Percentiles rank a stretch among this genome's conserved stretches.
Conservation (phyloP, 2,329 filamentous ascomycete genomes). For the Incumbomyces lentus region DNA sequence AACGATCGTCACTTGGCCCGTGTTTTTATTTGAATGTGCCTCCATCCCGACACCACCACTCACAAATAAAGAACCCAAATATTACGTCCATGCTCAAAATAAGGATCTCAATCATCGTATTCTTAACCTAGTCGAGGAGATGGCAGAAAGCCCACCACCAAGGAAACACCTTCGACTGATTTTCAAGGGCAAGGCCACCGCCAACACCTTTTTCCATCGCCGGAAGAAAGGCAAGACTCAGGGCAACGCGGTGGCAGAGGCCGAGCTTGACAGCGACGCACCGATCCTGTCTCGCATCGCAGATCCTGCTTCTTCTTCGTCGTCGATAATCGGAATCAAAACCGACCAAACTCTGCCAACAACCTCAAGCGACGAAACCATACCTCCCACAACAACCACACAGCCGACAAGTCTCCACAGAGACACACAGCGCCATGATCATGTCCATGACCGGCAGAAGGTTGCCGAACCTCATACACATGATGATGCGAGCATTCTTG, state of each 20-base stretch:
- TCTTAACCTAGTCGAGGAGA: background rate
- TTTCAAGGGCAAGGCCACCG: slow-evolving; percentile 14
- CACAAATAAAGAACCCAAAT: no score
- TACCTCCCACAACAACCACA: background rate
- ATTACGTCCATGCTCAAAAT: no score
- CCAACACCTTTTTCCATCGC: slow-evolving; percentile 11
- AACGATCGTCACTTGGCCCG: no score
- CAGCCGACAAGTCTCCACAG: background rate
- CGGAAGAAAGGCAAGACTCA: slow-evolving; percentile 2
- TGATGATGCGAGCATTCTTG: no score
- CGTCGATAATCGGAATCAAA: background rate
- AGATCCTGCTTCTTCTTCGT: background rate
- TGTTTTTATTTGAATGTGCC: no score
- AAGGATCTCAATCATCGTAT: background rate
- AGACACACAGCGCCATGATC: background rate
- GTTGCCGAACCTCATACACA: background rate
- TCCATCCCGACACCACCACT: no score
- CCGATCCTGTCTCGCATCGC: slow-evolving; percentile 2
- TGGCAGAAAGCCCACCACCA: slow-evolving; percentile 15
- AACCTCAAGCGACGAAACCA: background rate
- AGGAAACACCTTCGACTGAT: slow-evolving; percentile 17
- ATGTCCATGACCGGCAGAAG: background rate
- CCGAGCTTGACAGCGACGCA: background rate
- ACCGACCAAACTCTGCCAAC: background rate
- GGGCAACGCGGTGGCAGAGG: background rate